Percentiles rank a stretch among this genome's conserved stretches.
phyloP scores from a whole-genome alignment of 441 rosid genomes.

The Gossypium gossypioides region DNA sequence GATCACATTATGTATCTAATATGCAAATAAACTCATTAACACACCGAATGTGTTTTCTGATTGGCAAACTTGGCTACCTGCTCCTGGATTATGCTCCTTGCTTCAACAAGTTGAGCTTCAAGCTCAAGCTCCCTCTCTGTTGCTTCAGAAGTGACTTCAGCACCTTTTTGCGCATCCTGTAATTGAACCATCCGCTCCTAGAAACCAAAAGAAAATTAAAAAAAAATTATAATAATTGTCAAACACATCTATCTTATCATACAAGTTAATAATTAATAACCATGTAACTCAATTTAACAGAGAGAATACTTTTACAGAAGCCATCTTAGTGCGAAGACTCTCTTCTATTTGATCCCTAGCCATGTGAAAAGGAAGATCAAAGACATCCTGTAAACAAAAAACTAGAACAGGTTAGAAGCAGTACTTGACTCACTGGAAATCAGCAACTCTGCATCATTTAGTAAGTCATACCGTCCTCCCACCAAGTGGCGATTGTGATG shows the following conservation, averaged over 20 bases:
- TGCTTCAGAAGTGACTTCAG: slow-evolving; percentile 89
- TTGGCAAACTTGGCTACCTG: slow-evolving; percentile 39
- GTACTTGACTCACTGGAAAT: not conserved
- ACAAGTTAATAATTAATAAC: not conserved
- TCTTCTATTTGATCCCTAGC: slow-evolving; percentile 98
- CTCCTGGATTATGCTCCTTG: slow-evolving; percentile 94
- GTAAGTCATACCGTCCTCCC: slow-evolving; percentile 59
- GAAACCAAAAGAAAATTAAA: slow-evolving; percentile 6
- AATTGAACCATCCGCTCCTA: slow-evolving; percentile 88
- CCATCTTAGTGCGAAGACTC: slow-evolving; percentile 83
- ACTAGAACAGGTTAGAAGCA: slow-evolving; percentile 5
- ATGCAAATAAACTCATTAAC: not conserved
- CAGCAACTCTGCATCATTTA: slow-evolving; percentile 4
- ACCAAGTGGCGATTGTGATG: slow-evolving; percentile 77
- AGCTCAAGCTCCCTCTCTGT: slow-evolving; percentile 98
- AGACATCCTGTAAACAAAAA: slow-evolving; percentile 56
- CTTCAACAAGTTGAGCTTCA: slow-evolving; percentile 97
- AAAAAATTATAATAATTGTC: not conserved
- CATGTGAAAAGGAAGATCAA: slow-evolving; percentile 85
- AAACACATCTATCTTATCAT: not conserved
- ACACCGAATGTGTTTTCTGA: not conserved
- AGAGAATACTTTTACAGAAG: slow-evolving; percentile 71
- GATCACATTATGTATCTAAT: not conserved
- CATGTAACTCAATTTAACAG: not conserved
- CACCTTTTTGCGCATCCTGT: slow-evolving; percentile 83